These are phyloP conservation scores for Ogataea salicorniae DNA, from an alignment of 805 yeast species.

Conservation along the genomic window DNA sequence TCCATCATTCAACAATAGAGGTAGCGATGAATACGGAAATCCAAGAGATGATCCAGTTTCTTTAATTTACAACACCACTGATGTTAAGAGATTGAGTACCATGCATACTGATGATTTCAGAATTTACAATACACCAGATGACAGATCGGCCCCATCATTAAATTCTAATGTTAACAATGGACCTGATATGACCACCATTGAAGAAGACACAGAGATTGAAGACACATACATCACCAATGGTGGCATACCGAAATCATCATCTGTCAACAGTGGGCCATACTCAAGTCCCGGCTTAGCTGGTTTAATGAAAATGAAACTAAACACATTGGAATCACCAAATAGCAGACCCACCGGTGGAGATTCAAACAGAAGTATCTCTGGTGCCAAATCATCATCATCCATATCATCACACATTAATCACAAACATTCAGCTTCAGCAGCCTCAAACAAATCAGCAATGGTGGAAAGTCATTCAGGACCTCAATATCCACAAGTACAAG, in stretches of 20 bases:
- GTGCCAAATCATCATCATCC: no score
- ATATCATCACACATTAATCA: no score
- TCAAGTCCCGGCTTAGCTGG: conserved; percentile 4
- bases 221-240: conserved; percentile 8
- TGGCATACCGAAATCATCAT: not conserved
- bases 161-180: not conserved
- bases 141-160: not conserved
- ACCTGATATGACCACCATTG: conserved; percentile 31
- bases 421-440: no score
- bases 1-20: not conserved
- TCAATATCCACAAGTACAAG: not conserved
- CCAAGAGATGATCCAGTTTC: conserved; percentile 4
- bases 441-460: no score
- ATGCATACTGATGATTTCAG: conserved; percentile 28
- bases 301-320: conserved; percentile 18
- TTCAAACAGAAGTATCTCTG: no score
- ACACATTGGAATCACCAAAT: conserved; percentile 15
- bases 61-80: conserved; percentile 17
- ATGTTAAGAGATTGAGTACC: conserved; percentile 23
- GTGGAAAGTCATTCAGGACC: no score
- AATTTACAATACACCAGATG: conserved; percentile 21
- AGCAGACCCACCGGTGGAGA: no score
- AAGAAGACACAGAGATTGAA: conserved; percentile 30
- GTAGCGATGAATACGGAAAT: not conserved
- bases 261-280: not conserved